A percentile compares a stretch with the other conserved stretches of the same genome.
Evolutionary conservation across 2,329 filamentous ascomycete species (phyloP).

Genomic region (Colletotrichum liaoningense): DNA sequence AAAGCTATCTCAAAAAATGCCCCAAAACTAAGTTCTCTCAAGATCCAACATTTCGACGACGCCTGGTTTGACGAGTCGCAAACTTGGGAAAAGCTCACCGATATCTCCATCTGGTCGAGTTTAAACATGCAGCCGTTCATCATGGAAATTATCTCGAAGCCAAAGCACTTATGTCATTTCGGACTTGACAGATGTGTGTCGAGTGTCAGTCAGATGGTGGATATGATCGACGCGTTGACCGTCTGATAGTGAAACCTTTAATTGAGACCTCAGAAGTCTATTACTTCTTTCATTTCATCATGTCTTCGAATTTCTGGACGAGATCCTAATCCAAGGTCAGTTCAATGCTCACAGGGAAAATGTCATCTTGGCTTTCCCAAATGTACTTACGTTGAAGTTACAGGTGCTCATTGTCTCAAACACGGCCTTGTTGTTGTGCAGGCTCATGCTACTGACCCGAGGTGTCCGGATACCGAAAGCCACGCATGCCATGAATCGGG

Average conservation of each 20-base stretch:
- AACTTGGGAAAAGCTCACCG: background rate
- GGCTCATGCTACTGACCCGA: slow-evolving; percentile 58
- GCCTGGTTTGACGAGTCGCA: background rate
- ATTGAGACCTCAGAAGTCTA: too few species aligned
- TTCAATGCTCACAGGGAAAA: background rate
- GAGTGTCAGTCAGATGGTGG: background rate
- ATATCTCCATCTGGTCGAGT: background rate
- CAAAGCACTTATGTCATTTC: background rate
- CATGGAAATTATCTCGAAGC: background rate
- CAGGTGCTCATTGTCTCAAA: slow-evolving; percentile 29
- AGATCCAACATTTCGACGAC: background rate
- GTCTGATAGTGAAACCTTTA: too few species aligned
- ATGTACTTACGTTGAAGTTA: slow-evolving; percentile 25
- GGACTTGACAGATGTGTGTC: background rate
- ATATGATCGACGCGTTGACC: background rate
- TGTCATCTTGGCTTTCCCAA: background rate
- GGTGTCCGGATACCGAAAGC: slow-evolving; percentile 73
- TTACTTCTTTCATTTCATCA: background rate
- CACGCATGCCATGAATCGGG: slow-evolving; percentile 67
- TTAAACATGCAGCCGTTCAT: background rate
- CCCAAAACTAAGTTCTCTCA: background rate
- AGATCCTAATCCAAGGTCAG: slow-evolving; percentile 9
- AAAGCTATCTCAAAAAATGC: background rate
- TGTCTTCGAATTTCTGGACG: slow-evolving; percentile 10
- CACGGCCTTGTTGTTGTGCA: slow-evolving; percentile 49